Percentiles rank a stretch among this genome's conserved stretches.
Conservation (phyloP, 169 alveolate species). For the Eimeria brunetti region DNA sequence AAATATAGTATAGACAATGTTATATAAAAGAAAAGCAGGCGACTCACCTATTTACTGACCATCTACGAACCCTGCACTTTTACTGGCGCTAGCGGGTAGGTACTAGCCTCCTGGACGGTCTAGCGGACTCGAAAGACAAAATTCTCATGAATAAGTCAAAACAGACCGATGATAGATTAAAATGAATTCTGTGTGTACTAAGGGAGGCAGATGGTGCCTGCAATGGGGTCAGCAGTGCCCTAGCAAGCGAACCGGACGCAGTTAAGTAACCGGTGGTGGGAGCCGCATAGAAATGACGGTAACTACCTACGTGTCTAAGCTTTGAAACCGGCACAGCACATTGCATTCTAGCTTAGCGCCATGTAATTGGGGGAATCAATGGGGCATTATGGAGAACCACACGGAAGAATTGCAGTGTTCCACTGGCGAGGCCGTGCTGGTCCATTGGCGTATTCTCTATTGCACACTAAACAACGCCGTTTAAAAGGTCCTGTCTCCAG, state of each 20-base stretch:
- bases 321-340: not conserved
- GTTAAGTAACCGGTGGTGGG: not conserved
- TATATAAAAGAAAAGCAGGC: not conserved
- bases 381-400: not conserved
- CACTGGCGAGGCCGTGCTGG: slow-evolving; percentile 34
- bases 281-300: not conserved
- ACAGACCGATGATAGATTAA: not conserved
- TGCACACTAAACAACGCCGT: not conserved
- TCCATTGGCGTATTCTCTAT: slow-evolving; percentile 12
- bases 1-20: not conserved
- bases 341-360: not conserved
- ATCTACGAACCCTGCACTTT: not conserved
- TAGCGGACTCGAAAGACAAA: not conserved
- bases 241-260: slow-evolving; percentile 12
- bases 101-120: not conserved
- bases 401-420: not conserved
- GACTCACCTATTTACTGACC: not conserved
- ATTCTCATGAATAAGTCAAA: not conserved
- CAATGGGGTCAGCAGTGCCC: not conserved
- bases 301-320: not conserved
- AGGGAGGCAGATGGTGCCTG: not conserved
- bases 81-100: not conserved
- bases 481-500: not conserved
- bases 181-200: not conserved
- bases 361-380: not conserved